Percentiles rank a stretch among this genome's conserved stretches.
Conservation (phyloP, 2,329 filamentous ascomycete genomes). For the Colletotrichum sp. region DNA sequence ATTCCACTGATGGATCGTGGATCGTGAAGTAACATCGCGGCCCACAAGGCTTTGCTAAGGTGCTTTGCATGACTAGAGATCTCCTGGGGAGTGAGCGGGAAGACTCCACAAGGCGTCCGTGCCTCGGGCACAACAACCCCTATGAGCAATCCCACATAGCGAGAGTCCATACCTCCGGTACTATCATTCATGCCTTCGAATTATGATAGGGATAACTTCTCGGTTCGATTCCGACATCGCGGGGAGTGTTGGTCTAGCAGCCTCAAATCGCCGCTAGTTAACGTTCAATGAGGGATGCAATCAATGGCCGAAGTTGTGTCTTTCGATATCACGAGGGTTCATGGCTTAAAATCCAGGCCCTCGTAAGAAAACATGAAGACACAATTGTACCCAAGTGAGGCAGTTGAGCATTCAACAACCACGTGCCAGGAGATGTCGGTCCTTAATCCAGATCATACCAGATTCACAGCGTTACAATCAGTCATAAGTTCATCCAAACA, state of each 20-base stretch:
- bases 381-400: background rate
- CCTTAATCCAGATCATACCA: background rate
- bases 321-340: background rate
- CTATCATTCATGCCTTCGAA: background rate
- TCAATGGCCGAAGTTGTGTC: background rate
- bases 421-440: too few relatives aligned
- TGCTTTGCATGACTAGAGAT: background rate
- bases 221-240: background rate
- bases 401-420: background rate
- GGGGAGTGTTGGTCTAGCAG: background rate
- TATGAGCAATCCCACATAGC: background rate
- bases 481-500: background rate
- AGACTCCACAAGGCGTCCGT: background rate
- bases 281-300: background rate
- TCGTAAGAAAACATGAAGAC: background rate
- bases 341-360: too few relatives aligned
- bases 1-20: background rate
- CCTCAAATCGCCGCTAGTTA: background rate
- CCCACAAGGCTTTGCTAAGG: background rate
- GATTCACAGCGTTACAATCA: background rate
- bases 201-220: background rate
- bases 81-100: background rate
- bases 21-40: background rate
- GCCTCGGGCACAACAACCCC: background rate
- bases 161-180: background rate